Evolutionary conservation across 2,329 filamentous ascomycete species (phyloP), one percentile per base, ranked within the genome.

Genomic region (Nothophoma quercina): DNA sequence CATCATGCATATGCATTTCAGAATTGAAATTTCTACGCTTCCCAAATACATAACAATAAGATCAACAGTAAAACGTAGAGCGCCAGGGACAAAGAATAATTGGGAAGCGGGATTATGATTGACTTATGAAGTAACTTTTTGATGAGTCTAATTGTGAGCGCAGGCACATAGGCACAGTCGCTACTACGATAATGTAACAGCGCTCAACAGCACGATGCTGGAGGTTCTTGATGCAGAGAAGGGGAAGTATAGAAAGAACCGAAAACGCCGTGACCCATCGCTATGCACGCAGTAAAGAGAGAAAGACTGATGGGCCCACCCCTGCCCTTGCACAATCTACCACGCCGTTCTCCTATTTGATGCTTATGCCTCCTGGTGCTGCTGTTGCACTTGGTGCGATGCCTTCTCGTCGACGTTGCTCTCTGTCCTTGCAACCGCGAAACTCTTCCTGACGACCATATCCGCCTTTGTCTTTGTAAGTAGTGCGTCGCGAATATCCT

Each of bases 401-500:
- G 51, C 22, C 53, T 69, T 67, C 47, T 69, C 67, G 3, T 68
- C 65, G 1, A 54, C 46, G 36, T 62, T 56, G 23, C 59, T 64
- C 22, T 56, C 48, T 1, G 28, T n/a, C 38, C 67, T 36, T 1
- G 58, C 40, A 13, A 51, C 59, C 2, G 60, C 62, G 36, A 70
- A 70, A 33, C 69, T 70, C 60, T 63, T 67, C n/a, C 69, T 34
- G 3, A 72, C 61, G 23, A 33, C 34, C 71, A 74, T 73, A 49
- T 73, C 70, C 3, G 68, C 65, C 58, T 64, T 70, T 7, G 71
- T 73, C 71, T 78, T 78, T 0, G 71, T 74, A 65, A 74, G 74
- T 43, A 79, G 56, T 40, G 76, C 76, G 47, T 77, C 74, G 15
- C 77, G 66, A 23, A 79, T 78, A 36, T 78, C 75, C 44, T 73